Conservation (phyloP, 768 basidiomycete genomes). For the Leucogyrophana mollusca region DNA sequence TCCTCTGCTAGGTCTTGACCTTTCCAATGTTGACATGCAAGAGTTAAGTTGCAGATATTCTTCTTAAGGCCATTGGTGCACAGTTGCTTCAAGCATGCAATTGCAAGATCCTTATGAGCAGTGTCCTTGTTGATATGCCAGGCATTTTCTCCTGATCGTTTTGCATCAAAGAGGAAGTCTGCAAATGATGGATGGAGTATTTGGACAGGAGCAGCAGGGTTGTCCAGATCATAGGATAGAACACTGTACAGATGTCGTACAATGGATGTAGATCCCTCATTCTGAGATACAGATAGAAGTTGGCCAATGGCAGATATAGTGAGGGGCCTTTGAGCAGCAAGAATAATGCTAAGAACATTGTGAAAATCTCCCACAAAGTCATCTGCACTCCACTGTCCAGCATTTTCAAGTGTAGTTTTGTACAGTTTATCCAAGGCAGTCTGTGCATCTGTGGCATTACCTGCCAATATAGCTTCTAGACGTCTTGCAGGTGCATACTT, state of each 20-base stretch:
- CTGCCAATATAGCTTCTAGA: no score
- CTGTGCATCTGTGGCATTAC: conserved; percentile 23
- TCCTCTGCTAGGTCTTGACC: conserved; percentile 20
- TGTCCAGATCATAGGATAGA: no score
- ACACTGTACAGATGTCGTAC: no score
- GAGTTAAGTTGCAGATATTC: conserved; percentile 20
- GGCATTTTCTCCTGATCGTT: conserved; percentile 23
- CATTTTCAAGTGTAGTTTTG: conserved; percentile 27
- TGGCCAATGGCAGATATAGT: conserved; percentile 22
- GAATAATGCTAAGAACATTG: conserved; percentile 28
- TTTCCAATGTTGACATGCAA: conserved; percentile 17
- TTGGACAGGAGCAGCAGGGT: conserved; percentile 25
- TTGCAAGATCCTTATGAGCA: conserved; percentile 21
- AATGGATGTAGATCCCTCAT: no score
- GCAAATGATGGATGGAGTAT: conserved; percentile 32
- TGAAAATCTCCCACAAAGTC: conserved; percentile 28
- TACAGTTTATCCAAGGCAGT: conserved; percentile 28
- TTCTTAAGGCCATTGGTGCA: conserved; percentile 17
- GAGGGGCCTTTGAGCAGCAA: conserved; percentile 29
- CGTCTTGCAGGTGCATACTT: not conserved
- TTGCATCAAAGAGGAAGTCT: conserved; percentile 31
- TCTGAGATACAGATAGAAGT: no score
- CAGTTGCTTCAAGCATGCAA: conserved; percentile 21
- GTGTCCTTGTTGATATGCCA: conserved; percentile 27
- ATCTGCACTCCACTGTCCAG: conserved; percentile 28